Evolutionary conservation across 2,329 filamentous ascomycete genomes (phyloP), one percentile per base, ranked within the genome.

Genomic region (Aspergillus tamarii): DNA sequence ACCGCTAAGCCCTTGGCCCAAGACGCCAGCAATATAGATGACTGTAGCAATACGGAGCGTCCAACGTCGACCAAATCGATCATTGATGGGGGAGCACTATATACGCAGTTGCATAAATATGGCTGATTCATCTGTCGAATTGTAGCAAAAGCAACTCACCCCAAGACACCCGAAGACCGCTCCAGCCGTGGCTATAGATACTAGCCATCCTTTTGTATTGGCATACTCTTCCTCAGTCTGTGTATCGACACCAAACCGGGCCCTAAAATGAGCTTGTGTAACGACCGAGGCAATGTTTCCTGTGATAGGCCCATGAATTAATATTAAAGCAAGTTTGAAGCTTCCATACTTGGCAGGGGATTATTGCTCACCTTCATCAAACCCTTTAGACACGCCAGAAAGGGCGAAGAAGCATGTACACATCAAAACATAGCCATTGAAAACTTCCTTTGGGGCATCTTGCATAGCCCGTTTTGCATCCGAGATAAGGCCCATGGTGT

Each of bases 231-330:
- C 62, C 4, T 67, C 65, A 3, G 67, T 63, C 28, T 66, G 63
- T 12, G 59, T 14, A 30, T 67, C 55, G 23, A 70, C 57, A 6
- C 65, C 67, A 48, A 71, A 71, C 4, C 60, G 55, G 12, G 34
- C 34, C 32, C 39, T 66, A 54, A 68, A 69, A 8, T 61, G 64
- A 19, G 55, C 34, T 46, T 71, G 69, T 0, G 66, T 65, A 2
- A 71, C 67, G 10, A 70, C 52, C 0, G 67, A 71, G 16, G 68
- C 69, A 28, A 71, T 69, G 36, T 71, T 70, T 50, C 65, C 69
- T 66, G 41, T 5, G 9, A 46, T 26, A 26, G 30, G 21, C n/a
- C 34, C 43, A 46, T 11, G 10, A 43, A 11, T 46, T 46, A 21
- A 46, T 46, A 23, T 6, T 46, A 46, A 6, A 1, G 1, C n/a